These are phyloP conservation scores for Monosporozyma unispora DNA, from an alignment of 805 yeast genomes.

Conservation along the genomic window DNA sequence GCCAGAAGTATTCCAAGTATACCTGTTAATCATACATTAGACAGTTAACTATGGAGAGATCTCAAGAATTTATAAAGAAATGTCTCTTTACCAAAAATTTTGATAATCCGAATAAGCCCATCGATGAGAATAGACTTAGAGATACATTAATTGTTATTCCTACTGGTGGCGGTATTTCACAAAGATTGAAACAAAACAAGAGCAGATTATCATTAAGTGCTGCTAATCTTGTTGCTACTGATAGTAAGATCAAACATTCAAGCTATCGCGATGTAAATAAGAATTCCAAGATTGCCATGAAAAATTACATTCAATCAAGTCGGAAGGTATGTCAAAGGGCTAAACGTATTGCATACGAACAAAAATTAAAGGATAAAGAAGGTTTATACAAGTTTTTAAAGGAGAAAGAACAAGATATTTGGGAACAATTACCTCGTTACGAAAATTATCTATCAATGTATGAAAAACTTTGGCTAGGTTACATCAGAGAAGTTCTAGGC, in stretches of 20 bases:
- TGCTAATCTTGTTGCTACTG: constrained; percentile 1
- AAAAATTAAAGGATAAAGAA: constrained; percentile 9
- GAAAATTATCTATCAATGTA: constrained; percentile 48
- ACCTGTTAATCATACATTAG: too few relatives aligned
- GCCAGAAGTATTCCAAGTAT: too few relatives aligned
- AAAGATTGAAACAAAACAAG: constrained; percentile 16
- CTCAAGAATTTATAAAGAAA: constrained; percentile 25
- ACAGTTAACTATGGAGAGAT: constrained; percentile 18
- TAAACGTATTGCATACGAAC: constrained; percentile 20
- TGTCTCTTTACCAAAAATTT: constrained; percentile 23
- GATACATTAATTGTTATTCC: constrained; percentile 28
- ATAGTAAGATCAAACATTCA: constrained; percentile 10
- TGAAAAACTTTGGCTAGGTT: constrained; percentile 58
- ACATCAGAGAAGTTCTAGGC: constrained; percentile 49
- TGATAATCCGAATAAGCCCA: constrained; percentile 23
- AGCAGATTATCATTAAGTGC: constrained; percentile 11
- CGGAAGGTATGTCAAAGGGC: constrained; percentile 20
- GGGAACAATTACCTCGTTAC: constrained; percentile 30
- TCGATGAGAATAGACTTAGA: constrained; percentile 27
- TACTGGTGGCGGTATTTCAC: constrained; percentile 27
- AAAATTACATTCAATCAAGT: constrained; percentile 18
- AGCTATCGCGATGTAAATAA: constrained; percentile 22
- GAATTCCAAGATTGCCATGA: constrained; percentile 27
- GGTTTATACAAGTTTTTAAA: constrained; percentile 19
- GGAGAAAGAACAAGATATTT: constrained; percentile 13